phyloP scores from a whole-genome alignment of 371 early-diverging fungal genomes.

The Capniomyces stellatus region DNA sequence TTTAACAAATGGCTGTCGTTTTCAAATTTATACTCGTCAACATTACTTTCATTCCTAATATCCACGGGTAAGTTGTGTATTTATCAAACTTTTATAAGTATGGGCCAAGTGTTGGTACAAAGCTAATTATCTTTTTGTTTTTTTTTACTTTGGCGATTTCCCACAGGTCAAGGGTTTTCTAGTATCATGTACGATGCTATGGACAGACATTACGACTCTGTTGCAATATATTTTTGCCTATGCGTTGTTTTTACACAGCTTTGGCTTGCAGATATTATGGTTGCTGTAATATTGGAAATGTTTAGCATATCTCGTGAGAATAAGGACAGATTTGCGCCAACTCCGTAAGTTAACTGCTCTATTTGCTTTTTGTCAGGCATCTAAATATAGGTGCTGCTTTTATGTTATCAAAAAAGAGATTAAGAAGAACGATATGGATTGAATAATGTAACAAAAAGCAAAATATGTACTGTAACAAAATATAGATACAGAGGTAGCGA shows the following conservation, averaged over 20 bases:
- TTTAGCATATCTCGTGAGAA: constrained; percentile 53
- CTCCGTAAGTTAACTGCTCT: no score
- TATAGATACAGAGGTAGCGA: neutral
- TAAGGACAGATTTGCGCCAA: no score
- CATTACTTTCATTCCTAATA: neutral
- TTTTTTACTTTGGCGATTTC: neutral
- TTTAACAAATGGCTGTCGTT: neutral
- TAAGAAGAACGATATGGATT: no score
- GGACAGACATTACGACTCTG: constrained; percentile 38
- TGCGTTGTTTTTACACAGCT: constrained; percentile 46
- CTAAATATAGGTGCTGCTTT: no score
- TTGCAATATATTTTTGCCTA: constrained; percentile 37
- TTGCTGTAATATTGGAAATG: constrained; percentile 50
- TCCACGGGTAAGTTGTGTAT: constrained; percentile 1
- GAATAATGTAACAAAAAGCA: neutral
- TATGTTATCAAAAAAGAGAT: no score
- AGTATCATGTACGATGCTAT: constrained; percentile 49
- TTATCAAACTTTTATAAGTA: neutral
- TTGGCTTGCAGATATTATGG: constrained; percentile 49
- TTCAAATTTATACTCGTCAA: neutral
- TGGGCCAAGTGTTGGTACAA: neutral
- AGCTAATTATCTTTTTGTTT: neutral
- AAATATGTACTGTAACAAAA: neutral
- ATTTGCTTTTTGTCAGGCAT: no score
- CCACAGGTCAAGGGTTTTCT: constrained; percentile 44